Evolutionary conservation across 176 grass and related monocot genomes (phyloP), one percentile per base, ranked within the genome.

Genomic region (Raddia guianensis): DNA sequence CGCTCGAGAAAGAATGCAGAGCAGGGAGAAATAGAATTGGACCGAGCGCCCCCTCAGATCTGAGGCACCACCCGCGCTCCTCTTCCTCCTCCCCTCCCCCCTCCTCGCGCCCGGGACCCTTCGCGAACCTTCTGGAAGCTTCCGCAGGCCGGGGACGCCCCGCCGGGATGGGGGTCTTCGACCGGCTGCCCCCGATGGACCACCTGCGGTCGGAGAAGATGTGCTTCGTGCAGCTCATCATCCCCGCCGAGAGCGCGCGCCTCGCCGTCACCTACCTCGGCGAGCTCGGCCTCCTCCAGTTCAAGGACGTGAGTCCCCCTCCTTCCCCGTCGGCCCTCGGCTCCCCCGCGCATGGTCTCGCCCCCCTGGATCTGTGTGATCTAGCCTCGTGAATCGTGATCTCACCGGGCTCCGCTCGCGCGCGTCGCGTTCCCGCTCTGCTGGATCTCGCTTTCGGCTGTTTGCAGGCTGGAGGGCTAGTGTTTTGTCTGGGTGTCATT

Each of bases 191-290:
- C 35, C 87, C 93, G 47, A 91, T 99, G 97, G 93, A 99, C 76
- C 91, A 90, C 89, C 87, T 99, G 59, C 93, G 97, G 82, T 99
- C 97, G 15, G 97, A 99, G 82, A 87, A 90, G 85, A 96, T 99
- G 97, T 90, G 93, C 97, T 86, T 93, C 83, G 97, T 99, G 84
- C 97, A 93, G 81, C 91, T 99, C 80, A 99, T 99, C 68, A 96
- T 93, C 72, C 97, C 97, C 80, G 93, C 90, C 45, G 97, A 99
- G 84, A 87, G 89, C 73, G 80, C 93, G 42, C 97, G 90, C 87
- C 80, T 86, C 67, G 87, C 97, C 79, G 84, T 99, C 82, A 91
- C 91, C 46, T 99, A 99, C 85, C 92, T 99, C 68, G 97, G 97
- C 40, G 97, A 99, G 84, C 91, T 99, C 49, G 97, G 97, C 7